Percentiles rank a stretch among this genome's conserved stretches.
These are phyloP conservation scores for Claviceps fusiformis DNA, from an alignment of 2,329 filamentous ascomycete genomes.

Conservation along the genomic window DNA sequence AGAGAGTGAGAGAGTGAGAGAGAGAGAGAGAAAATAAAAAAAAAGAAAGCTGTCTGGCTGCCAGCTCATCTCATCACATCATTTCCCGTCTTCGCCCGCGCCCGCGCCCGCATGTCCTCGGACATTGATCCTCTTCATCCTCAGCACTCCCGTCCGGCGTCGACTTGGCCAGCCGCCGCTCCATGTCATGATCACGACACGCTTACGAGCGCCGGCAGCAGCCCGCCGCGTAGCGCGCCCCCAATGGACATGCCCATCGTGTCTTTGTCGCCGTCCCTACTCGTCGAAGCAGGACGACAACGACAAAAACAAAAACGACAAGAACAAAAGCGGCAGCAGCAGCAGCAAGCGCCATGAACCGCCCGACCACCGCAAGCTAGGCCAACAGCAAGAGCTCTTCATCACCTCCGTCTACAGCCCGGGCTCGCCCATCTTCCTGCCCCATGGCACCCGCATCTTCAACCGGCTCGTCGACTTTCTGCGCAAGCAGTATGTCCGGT, in stretches of 20 bases:
- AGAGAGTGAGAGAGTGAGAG: too few species aligned
- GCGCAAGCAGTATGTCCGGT: constrained; percentile 68
- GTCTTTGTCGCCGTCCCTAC: constrained; percentile 17
- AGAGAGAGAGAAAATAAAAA: too few species aligned
- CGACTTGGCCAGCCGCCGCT: not conserved
- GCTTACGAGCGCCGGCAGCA: constrained; percentile 12
- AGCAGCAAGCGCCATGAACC: constrained; percentile 17
- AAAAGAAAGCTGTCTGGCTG: too few species aligned
- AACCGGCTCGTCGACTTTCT: constrained; percentile 73
- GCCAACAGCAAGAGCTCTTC: constrained; percentile 60
- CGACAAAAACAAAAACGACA: constrained; percentile 3
- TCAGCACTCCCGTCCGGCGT: not conserved
- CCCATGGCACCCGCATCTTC: constrained; percentile 69
- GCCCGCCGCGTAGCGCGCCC: constrained; percentile 5
- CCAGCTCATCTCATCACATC: too few species aligned
- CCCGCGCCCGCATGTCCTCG: too few species aligned
- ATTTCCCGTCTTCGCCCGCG: too few species aligned
- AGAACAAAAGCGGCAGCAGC: not conserved
- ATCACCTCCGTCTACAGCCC: constrained; percentile 68
- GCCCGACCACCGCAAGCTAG: constrained; percentile 47
- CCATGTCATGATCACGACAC: constrained; percentile 15
- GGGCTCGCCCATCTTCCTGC: constrained; percentile 73
- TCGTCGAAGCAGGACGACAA: constrained; percentile 9
- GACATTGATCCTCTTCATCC: too few species aligned
- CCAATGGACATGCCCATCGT: constrained; percentile 20